Conservation (phyloP, 768 basidiomycete genomes). For the Russula sp. region DNA sequence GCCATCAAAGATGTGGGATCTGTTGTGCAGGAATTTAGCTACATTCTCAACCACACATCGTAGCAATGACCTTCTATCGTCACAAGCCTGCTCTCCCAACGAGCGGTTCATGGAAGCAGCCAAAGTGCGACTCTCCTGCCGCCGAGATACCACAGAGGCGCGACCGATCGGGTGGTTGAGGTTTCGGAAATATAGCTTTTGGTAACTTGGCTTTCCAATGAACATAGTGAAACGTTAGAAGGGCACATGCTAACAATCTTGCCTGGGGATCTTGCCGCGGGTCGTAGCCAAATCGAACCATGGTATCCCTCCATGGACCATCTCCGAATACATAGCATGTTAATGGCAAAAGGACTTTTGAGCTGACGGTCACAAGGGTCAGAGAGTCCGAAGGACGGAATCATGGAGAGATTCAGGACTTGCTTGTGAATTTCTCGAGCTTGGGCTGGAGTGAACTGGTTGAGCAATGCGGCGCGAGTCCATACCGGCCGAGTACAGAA, state of each 20-base stretch:
- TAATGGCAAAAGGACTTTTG: constrained; percentile 73
- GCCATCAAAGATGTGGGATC: constrained; percentile 89
- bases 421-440: constrained; percentile 73
- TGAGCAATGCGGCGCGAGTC: constrained; percentile 82
- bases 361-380: constrained; percentile 39
- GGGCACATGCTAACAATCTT: constrained; percentile 53
- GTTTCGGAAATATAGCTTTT: constrained; percentile 87
- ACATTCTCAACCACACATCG: constrained; percentile 2
- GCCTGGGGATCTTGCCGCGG: constrained; percentile 69
- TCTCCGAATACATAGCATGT: constrained; percentile 88
- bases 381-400: background rate
- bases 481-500: constrained; percentile 78
- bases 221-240: background rate
- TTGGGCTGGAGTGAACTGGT: constrained; percentile 67
- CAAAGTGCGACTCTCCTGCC: constrained; percentile 45
- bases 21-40: background rate
- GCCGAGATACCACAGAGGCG: constrained; percentile 66
- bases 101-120: constrained; percentile 30
- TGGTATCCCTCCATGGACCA: constrained; percentile 89
- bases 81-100: constrained; percentile 32
- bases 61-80: constrained; percentile 23
- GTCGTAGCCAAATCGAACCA: constrained; percentile 84
- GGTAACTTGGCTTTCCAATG: constrained; percentile 51
- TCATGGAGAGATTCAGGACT: constrained; percentile 21
- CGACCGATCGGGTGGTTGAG: constrained; percentile 74